Percentiles rank a stretch among this genome's conserved stretches.
phyloP scores from a whole-genome alignment of 768 basidiomycete species.

The Podaxis pistillaris region DNA sequence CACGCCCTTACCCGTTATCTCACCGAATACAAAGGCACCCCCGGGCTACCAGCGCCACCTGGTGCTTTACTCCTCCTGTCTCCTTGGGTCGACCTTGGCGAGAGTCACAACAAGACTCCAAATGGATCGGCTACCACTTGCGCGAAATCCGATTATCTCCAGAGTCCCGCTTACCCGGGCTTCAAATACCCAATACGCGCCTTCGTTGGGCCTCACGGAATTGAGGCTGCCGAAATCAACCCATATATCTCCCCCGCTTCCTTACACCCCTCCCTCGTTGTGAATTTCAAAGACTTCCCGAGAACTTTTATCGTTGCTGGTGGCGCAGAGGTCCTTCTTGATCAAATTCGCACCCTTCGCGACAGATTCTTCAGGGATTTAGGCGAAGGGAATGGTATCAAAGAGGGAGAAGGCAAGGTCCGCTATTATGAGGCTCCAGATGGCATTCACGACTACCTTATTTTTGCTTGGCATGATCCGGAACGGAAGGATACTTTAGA shows the following conservation, averaged over 20 bases:
- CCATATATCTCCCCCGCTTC: conserved; percentile 63
- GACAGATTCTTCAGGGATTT: conserved; percentile 51
- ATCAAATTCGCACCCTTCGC: conserved; percentile 44
- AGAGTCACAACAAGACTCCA: conserved; percentile 33
- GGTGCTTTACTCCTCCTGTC: conserved; percentile 52
- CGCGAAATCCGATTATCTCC: conserved; percentile 37
- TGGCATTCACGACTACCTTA: conserved; percentile 53
- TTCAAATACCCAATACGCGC: conserved; percentile 35
- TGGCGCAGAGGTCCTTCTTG: conserved; percentile 56
- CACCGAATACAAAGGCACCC: conserved; percentile 40
- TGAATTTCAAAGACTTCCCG: conserved; percentile 56
- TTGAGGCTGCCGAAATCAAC: conserved; percentile 43
- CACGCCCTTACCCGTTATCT: conserved; percentile 63
- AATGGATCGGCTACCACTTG: conserved; percentile 36
- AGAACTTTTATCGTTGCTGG: conserved; percentile 59
- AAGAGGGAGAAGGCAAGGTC: conserved; percentile 39
- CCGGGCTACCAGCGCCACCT: conserved; percentile 42
- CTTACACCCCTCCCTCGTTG: conserved; percentile 29
- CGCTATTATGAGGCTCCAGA: conserved; percentile 49
- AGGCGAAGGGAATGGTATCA: conserved; percentile 40
- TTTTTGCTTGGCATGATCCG: conserved; percentile 50
- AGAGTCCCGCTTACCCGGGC: conserved; percentile 15
- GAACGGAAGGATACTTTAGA: conserved; percentile 47
- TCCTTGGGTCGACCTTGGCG: conserved; percentile 53
- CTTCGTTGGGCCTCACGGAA: conserved; percentile 47